phyloP scores from a whole-genome alignment of 2,329 filamentous ascomycete genomes.

The Magnaporthiopsis incrustans region DNA sequence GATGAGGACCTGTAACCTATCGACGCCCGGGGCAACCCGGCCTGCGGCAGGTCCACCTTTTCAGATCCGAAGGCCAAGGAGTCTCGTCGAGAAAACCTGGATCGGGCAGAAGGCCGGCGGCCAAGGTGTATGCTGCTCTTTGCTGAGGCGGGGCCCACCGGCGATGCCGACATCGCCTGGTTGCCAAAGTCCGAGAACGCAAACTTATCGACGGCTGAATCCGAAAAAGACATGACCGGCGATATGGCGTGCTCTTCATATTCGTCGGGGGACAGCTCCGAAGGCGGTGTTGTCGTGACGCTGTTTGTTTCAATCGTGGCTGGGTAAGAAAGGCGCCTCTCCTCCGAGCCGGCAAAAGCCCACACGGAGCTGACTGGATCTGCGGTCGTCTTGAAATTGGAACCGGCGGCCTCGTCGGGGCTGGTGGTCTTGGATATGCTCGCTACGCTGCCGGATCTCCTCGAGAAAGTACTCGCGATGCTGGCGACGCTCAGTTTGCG shows the following conservation, averaged over 20 bases:
- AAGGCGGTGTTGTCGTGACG: neutral
- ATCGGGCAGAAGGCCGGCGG: neutral
- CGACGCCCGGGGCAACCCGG: constrained; percentile 7
- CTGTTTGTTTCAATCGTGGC: constrained; percentile 1
- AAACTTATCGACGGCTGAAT: constrained; percentile 3
- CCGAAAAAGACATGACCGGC: neutral
- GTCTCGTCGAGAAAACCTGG: too few species aligned
- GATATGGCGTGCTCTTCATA: neutral
- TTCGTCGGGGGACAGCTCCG: neutral
- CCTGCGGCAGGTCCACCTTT: constrained; percentile 19
- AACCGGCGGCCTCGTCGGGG: constrained; percentile 20
- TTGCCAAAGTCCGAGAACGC: neutral
- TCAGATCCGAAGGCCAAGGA: constrained; percentile 14
- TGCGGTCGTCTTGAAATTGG: neutral
- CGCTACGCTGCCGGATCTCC: constrained; percentile 54
- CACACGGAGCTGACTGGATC: neutral
- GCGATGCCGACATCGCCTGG: neutral
- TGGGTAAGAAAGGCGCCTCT: neutral
- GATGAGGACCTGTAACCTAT: constrained; percentile 9
- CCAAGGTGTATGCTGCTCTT: constrained; percentile 14
- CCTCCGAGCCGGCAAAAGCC: neutral
- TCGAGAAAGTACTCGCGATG: constrained; percentile 68
- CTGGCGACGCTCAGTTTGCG: constrained; percentile 78
- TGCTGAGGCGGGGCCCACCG: constrained; percentile 14
- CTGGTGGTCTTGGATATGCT: constrained; percentile 20